Conservation (phyloP, 2,329 filamentous ascomycete genomes). For the Clarireedia homoeocarpa region DNA sequence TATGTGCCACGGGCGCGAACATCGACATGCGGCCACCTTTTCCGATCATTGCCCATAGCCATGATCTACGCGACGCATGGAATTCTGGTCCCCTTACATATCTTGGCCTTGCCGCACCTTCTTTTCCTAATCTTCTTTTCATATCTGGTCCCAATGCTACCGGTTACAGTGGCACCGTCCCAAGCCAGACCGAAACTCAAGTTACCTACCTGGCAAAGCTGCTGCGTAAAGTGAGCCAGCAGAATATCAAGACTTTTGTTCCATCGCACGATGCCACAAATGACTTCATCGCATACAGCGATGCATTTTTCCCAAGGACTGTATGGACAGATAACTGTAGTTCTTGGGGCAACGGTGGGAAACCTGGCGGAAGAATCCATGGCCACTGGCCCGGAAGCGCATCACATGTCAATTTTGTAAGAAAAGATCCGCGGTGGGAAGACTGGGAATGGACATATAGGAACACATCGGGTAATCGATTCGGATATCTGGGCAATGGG, state of each 20-base stretch:
- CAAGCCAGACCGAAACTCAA: slow-evolving; percentile 59
- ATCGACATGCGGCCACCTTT: slow-evolving; percentile 52
- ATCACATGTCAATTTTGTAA: slow-evolving; percentile 50
- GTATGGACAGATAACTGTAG: slow-evolving; percentile 56
- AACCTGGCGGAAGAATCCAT: slow-evolving; percentile 54
- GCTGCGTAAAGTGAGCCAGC: slow-evolving; percentile 55
- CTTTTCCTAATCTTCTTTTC: slow-evolving; percentile 61
- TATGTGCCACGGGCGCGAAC: slow-evolving; percentile 63
- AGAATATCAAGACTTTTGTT: slow-evolving; percentile 56
- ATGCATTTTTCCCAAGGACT: slow-evolving; percentile 47
- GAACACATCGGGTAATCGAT: slow-evolving; percentile 31
- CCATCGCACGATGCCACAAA: slow-evolving; percentile 53
- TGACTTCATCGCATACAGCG: slow-evolving; percentile 53
- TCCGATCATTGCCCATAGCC: slow-evolving; percentile 46
- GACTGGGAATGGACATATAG: slow-evolving; percentile 47
- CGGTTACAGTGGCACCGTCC: slow-evolving; percentile 52
- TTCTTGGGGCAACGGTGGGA: slow-evolving; percentile 65
- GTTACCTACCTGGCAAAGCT: slow-evolving; percentile 58
- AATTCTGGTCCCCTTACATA: slow-evolving; percentile 56
- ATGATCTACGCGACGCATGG: slow-evolving; percentile 50
- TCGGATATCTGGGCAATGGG: slow-evolving; percentile 61
- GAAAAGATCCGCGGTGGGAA: slow-evolving; percentile 49
- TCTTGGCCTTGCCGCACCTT: slow-evolving; percentile 53
- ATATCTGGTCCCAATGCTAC: slow-evolving; percentile 53
- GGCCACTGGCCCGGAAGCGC: slow-evolving; percentile 65